Base-by-base conservation (phyloP, 805 yeast species). In the Ogataea minuta region DNA sequence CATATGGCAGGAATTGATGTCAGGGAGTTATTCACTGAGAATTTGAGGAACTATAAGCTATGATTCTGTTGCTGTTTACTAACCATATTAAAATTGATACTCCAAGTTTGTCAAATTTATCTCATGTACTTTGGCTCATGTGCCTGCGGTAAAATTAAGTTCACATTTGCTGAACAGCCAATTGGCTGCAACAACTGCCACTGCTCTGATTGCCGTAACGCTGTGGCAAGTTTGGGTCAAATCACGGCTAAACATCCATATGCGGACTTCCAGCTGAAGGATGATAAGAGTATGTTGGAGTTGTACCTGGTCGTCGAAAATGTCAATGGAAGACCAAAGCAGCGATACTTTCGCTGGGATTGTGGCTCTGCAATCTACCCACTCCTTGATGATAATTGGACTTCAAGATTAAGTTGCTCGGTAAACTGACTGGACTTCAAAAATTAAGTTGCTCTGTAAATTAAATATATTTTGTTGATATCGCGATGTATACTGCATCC, bases 401-500 rank as follows among this genome's bases (percentile, higher is more conserved):
- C 8, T 19, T 19, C 21, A 6, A 19, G 21, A 19, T n/a, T n/a
- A n/a, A n/a, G n/a, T n/a, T n/a, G n/a, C n/a, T n/a, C n/a, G n/a
- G n/a, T n/a, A n/a, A n/a, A n/a, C n/a, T n/a, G n/a, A n/a, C n/a
- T n/a, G n/a, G n/a, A n/a, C n/a, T n/a, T n/a, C n/a, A n/a, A n/a
- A n/a, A n/a, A n/a, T n/a, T n/a, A n/a, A n/a, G n/a, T n/a, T n/a
- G n/a, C n/a, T n/a, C n/a, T n/a, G n/a, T n/a, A n/a, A n/a, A n/a
- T n/a, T n/a, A n/a, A n/a, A n/a, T n/a, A n/a, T n/a, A n/a, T n/a
- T n/a, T n/a, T n/a, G n/a, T n/a, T n/a, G n/a, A n/a, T n/a, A n/a
- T n/a, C n/a, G n/a, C n/a, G n/a, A 34, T 34, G 36, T 34, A 13
- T 28, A 10, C 32, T 21, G 39, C 15, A 20, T 34, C 39, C 9